Base-by-base conservation (phyloP, 2,329 filamentous ascomycete genomes). In the Microdochium trichocladiopsis region DNA sequence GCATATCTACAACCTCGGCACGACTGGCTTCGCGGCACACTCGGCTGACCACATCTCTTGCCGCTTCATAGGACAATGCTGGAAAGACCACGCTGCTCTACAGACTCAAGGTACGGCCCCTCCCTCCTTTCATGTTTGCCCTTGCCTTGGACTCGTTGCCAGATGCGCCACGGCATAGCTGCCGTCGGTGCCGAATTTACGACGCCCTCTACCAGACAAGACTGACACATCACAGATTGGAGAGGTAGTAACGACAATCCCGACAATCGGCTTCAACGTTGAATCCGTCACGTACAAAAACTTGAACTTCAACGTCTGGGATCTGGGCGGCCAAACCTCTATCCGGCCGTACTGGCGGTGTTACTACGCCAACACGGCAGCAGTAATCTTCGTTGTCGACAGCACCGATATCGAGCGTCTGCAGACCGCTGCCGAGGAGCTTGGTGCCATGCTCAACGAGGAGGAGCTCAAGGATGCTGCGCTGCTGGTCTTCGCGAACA, bases 281-380 rank as follows among this genome's bases (percentile, higher is more conserved):
- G 94, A 99, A 74, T 96, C 91, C 22, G 94, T 99, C 58, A 94
- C 91, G 62, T 99, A 99, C 79, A 93, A 93, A 71, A 97, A 96
- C 69, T 81, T 99, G 56, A 96, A 96, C 71, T 95, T 99, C 71
- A 97, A 97, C 67, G 94, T 99, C 65, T 99, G 94, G 94, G 93
- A 97, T 75, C 80, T 97, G 48, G 93, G 94, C 66, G 94, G 94
- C 37, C 94, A 99, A 78, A 99, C 94, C n/a, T 95, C 88, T 60
- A 99, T 99, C 69, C 84, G 94, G 60, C 94, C 94, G 2, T 99
- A 99, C 77, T 99, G 94, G 94, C 84, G 94, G 69, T 99, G 94
- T 76, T 99, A 99, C 79, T 99, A 97, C 68, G 90, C 92, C 67
- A 97, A 99, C 76, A 99, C 94, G 1, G 93, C 94, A 25, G 94